phyloP scores from a whole-genome alignment of 495 filamentous ascomycete species.

The Podospora australis region DNA sequence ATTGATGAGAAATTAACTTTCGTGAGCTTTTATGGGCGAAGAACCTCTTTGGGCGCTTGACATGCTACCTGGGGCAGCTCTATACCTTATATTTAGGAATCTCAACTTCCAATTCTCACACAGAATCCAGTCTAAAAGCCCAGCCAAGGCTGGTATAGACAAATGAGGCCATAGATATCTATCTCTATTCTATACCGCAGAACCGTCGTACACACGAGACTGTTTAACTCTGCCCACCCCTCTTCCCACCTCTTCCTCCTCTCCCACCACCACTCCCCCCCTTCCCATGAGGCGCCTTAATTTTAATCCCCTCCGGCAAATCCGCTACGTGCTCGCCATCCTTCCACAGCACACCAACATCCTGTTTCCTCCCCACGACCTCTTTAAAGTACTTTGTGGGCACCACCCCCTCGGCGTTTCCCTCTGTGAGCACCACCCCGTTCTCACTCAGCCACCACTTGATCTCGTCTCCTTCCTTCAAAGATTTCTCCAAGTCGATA shows the following conservation, averaged over 20 bases:
- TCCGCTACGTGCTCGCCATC: conserved; percentile 54
- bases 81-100: too few species aligned
- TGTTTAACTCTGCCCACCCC: conserved; percentile 6
- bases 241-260: conserved; percentile 13
- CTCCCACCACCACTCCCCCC: conserved; percentile 20
- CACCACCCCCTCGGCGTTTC: conserved; percentile 40
- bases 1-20: too few species aligned
- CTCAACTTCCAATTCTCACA: too few species aligned
- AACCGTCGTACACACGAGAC: too few species aligned
- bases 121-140: too few species aligned
- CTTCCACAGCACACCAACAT: conserved; percentile 60
- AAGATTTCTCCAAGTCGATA: conserved; percentile 62
- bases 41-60: too few species aligned
- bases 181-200: too few species aligned
- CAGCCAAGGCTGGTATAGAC: too few species aligned
- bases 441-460: conserved; percentile 86
- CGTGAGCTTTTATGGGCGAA: too few species aligned
- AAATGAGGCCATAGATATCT: too few species aligned
- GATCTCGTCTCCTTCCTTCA: conserved; percentile 53
- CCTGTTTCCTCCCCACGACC: conserved; percentile 53
- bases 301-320: conserved; percentile 41
- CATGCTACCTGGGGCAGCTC: too few species aligned
- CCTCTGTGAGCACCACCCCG: conserved; percentile 58
- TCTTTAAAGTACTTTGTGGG: conserved; percentile 38
- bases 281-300: conserved; percentile 42